Conservation (phyloP, 169 alveolate species). For the Cryptosporidium viatorum region DNA sequence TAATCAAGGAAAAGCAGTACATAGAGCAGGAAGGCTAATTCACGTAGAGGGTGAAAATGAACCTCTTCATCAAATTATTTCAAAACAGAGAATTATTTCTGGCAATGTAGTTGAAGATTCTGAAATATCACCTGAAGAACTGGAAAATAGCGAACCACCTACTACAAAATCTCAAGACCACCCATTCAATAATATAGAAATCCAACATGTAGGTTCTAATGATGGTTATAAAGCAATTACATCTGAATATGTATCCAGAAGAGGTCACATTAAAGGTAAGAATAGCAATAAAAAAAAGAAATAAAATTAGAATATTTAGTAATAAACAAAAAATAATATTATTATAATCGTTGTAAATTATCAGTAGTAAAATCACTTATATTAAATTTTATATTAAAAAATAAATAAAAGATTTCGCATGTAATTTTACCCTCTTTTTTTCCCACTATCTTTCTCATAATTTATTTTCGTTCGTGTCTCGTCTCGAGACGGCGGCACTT, state of each 20-base stretch:
- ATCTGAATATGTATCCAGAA: conserved; percentile 19
- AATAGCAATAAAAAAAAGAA: neutral
- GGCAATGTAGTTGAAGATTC: conserved; percentile 24
- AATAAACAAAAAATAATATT: neutral
- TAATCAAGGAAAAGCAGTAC: conserved; percentile 25
- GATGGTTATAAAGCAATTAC: conserved; percentile 32
- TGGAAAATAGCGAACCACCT: conserved; percentile 6
- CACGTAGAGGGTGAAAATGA: conserved; percentile 41
- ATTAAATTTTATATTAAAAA: too few relatives aligned
- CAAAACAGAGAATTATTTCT: conserved; percentile 13
- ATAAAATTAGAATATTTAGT: neutral
- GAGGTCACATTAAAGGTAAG: neutral
- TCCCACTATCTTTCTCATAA: neutral
- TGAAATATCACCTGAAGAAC: conserved; percentile 68
- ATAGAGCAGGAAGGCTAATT: conserved; percentile 50
- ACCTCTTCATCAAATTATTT: conserved; percentile 50
- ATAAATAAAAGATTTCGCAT: neutral
- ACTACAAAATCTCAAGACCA: neutral
- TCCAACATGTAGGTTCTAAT: conserved; percentile 25
- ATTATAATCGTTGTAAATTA: too few relatives aligned
- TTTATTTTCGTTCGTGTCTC: neutral
- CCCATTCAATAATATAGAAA: neutral
- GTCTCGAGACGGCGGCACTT: conserved; percentile 73
- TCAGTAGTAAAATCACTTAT: neutral
- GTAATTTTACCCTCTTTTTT: neutral